Evolutionary conservation across 2,329 filamentous ascomycete genomes (phyloP).

Genomic region (Neurospora sp.): DNA sequence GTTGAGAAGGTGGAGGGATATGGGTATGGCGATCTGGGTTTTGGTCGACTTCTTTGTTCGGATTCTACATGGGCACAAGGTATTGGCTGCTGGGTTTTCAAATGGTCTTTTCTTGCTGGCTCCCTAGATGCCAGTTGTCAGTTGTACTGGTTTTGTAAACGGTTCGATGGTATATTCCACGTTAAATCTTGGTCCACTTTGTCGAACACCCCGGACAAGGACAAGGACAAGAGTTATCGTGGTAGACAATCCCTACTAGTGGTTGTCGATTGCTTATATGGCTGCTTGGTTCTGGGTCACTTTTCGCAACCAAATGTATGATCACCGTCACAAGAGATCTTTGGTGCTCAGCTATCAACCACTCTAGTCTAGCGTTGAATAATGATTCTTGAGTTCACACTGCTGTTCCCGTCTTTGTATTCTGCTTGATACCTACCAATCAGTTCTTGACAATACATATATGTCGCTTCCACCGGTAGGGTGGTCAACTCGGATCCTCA

Average conservation of each 20-base stretch:
- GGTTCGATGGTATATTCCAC: background rate
- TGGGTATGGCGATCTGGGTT: background rate
- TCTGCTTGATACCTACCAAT: background rate
- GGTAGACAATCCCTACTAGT: background rate
- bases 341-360: background rate
- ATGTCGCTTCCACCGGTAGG: no score
- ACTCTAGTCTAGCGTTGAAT: background rate
- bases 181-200: background rate
- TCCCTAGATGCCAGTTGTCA: background rate
- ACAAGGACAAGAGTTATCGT: background rate
- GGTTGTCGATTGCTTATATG: background rate
- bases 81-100: background rate
- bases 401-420: background rate
- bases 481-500: no score
- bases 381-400: background rate
- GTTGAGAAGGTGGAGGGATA: background rate
- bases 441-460: no score
- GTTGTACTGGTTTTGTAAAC: background rate
- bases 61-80: background rate
- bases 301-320: background rate
- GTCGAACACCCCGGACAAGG: background rate
- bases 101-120: background rate
- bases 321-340: background rate
- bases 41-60: background rate
- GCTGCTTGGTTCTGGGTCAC: background rate